Conservation (phyloP, 306 rosid species). For the Inga oerstediana region DNA sequence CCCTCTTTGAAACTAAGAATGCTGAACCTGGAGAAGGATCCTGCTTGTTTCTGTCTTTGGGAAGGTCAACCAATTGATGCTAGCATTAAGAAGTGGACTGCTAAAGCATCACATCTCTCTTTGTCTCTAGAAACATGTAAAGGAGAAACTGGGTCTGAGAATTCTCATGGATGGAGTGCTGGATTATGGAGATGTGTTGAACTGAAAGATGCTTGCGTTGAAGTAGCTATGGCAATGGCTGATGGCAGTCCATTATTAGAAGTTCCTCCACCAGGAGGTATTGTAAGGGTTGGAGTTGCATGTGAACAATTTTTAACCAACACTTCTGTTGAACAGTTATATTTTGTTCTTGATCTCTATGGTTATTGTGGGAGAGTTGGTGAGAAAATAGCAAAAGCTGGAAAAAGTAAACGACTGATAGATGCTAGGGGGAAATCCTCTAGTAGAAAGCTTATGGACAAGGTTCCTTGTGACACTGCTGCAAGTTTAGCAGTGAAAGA, state of each 20-base stretch:
- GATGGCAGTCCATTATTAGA: slow-evolving; percentile 81
- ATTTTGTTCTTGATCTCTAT: slow-evolving; percentile 82
- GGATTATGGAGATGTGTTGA: slow-evolving; percentile 91
- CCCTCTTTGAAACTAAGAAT: slow-evolving; percentile 63
- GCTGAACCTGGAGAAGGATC: slow-evolving; percentile 84
- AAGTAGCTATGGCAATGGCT: slow-evolving; percentile 89
- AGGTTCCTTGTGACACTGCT: slow-evolving; percentile 83
- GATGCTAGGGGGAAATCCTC: slow-evolving; percentile 30
- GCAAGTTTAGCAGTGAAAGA: slow-evolving; percentile 60
- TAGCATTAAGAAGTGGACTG: slow-evolving; percentile 85
- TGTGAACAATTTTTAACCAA: slow-evolving; percentile 78
- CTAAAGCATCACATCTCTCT: slow-evolving; percentile 63
- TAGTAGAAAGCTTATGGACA: slow-evolving; percentile 61
- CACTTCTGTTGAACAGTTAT: slow-evolving; percentile 79
- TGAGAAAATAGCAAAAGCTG: slow-evolving; percentile 69
- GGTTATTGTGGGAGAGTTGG: slow-evolving; percentile 75
- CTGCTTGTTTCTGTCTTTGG: slow-evolving; percentile 98
- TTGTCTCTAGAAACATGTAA: slow-evolving; percentile 71
- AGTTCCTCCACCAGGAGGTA: slow-evolving; percentile 93
- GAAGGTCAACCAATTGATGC: slow-evolving; percentile 91
- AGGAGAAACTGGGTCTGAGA: slow-evolving; percentile 45
- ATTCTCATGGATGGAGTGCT: slow-evolving; percentile 55
- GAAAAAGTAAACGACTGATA: slow-evolving; percentile 54
- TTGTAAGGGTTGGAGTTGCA: slow-evolving; percentile 86
- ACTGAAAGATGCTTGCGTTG: slow-evolving; percentile 64